Base-by-base conservation (phyloP, 2,329 filamentous ascomycete genomes). In the Aphanocladium album region DNA sequence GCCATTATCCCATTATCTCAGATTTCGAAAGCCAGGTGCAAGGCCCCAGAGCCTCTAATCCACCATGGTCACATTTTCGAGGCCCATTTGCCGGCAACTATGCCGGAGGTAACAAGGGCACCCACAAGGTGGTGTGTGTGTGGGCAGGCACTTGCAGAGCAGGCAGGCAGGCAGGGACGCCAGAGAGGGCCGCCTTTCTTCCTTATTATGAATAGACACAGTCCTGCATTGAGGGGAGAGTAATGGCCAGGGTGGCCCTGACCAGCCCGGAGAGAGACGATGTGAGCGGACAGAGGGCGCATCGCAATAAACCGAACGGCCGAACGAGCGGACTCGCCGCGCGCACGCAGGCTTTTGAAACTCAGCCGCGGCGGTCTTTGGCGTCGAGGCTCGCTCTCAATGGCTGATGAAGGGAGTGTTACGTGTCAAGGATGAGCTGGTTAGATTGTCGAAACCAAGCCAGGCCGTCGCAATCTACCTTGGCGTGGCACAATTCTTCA, bases 31-130 rank as follows among this genome's bases (percentile, higher is more conserved):
- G 6, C 43, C n/a, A 39, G 43, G 39, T n/a, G 33, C 50, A 21
- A n/a, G n/a, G n/a, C n/a, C 23, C 11, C 25, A 33, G 39, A 55
- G 30, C 52, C 54, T 57, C 54, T 30, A 49, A 19, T 14, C 55
- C 55, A 51, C 46, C 46, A 57, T 51, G 33, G 54, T 57, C 45
- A 21, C 55, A 57, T 25, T 47, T 50, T 23, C 25, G 23, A 57
- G 55, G 55, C 33, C 55, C 55, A 57, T 57, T 57, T 50, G 55
- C 55, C 45, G 45, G 55, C 23, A 57, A 57, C 55, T 49, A 30
- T 57, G 55, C 55, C 46, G 55, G 54, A 41, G 27, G 43, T 47
- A 47, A n/a, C 11, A 21, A 12, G 14, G 37, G 53, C 16, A n/a
- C n/a, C n/a, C 14, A 43, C 7, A 43, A 19, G 39, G n/a, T 8